Base-by-base conservation (phyloP, 805 yeast genomes). In the Saccharomycopsis sp. region DNA sequence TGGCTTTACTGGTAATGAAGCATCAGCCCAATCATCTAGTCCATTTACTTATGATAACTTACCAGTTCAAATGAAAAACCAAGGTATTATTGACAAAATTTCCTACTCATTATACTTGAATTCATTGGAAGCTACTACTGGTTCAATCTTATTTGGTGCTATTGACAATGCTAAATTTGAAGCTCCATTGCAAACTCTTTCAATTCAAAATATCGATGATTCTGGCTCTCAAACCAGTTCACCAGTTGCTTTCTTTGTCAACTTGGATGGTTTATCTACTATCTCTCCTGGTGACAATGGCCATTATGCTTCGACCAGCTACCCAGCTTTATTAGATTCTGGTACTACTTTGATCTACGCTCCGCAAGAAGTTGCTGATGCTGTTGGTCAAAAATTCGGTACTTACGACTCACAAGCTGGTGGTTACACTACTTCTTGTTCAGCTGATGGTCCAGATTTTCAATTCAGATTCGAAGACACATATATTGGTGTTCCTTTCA, bases 391-490 rank as follows among this genome's bases (percentile, higher is more conserved):
- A 17, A 31, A 41, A 29, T 48, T 41, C 40, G 52, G 52, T 35
- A 45, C 55, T 2, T 80, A 68, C 53, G 62, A 71, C 11, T 24
- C 54, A 2, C 40, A 52, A 1, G 53, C 63, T 4, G 79, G 76
- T 1, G 71, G 70, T 37, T 81, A 77, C 56, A 24, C 62, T 7
- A 57, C 74, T 52, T 59, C 58, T 5, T 82, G 88, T 59, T 53
- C 58, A 48, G 54, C 59, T 6, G 56, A 59, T 38, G 53, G 60
- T 42, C 62, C 62, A 2, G 53, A 58, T 51, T 50, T 76, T 8
- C 62, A 63, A 34, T 76, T 76, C 54, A 64, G 72, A 52, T 79
- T 83, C 62, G 76, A 77, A 47, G 88, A 85, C 8, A 57, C 66
- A 13, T 54, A 60, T 11, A 74, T 82, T 47, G 58, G 64, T 14